Evolutionary conservation across 306 rosid genomes (phyloP), one percentile per base, ranked within the genome.

Genomic region (Cotoneaster glaucophyllus): DNA sequence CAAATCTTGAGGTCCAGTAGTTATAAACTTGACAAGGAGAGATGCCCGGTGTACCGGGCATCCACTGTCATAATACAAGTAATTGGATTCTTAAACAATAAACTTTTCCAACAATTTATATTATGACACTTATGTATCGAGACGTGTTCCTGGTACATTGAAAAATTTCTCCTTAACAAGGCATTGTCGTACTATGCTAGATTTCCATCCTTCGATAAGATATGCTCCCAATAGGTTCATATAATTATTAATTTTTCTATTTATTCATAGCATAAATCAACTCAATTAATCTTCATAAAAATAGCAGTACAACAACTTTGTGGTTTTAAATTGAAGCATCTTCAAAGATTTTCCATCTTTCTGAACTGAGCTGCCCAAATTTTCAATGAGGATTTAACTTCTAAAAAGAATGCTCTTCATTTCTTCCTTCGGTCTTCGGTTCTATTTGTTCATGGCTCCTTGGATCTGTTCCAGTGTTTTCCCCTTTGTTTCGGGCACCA

Each of bases 401-500:
- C 67, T 25, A 15, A 43, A 41, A 22, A n/a, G 31, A 65, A 43
- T 64, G 70, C 58, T 6, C 28, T n/a, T 43, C n/a, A 17, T 64
- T 69, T 73, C 37, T 73, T 57, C 37, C 69, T 56, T 39, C 64
- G 19, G 25, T 72, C n/a, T n/a, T n/a, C n/a, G n/a, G n/a, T n/a
- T 57, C 82, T 91, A 91, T 25, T 31, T 80, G 62, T 86, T 94
- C 63, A 94, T 90, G 57, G 84, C 83, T 70, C 90, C 90, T 85
- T 94, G 97, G 79, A 94, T 77, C 78, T 92, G 88, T 88, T 94
- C 98, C 78, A 94, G 85, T 71, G 96, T 90, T 69, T 79, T 90
- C 44, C 96, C 98, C 80, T 91, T 94, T 34, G 98, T 94, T 86
- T 94, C 96, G 11, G 95, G 98, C 53, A 94, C 98, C 28, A 58